These are phyloP conservation scores for Xylaria curta DNA, from an alignment of 495 filamentous ascomycete genomes.

Conservation along the genomic window DNA sequence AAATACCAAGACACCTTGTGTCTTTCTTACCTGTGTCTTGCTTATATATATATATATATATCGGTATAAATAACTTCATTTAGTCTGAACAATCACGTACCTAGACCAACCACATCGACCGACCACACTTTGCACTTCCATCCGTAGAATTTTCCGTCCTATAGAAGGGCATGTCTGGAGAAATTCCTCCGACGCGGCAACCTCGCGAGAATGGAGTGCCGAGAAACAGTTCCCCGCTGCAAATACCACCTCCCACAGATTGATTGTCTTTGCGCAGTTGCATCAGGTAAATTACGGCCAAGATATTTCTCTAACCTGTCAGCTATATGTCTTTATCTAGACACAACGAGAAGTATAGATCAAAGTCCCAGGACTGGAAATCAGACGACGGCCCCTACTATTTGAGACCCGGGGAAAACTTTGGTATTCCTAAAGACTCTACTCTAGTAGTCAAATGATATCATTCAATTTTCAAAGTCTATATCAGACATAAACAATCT, in stretches of 20 bases:
- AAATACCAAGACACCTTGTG: background rate
- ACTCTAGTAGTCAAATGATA: background rate
- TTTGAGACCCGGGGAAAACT: background rate
- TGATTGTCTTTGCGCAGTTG: no score
- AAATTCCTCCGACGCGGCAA: slow-evolving; percentile 12
- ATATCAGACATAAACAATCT: background rate
- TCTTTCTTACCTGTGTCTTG: background rate
- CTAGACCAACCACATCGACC: background rate
- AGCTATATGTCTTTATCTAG: no score
- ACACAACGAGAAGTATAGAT: no score
- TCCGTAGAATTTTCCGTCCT: slow-evolving; percentile 15
- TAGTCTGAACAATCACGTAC: no score
- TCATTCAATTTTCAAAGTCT: background rate
- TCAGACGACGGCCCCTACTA: no score
- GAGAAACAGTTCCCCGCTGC: background rate
- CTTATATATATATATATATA: background rate
- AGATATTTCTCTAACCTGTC: no score
- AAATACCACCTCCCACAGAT: no score
- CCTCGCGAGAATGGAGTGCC: slow-evolving; percentile 12
- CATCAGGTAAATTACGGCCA: no score
- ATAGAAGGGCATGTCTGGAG: background rate
- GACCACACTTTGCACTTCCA: background rate
- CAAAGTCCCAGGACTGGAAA: no score
- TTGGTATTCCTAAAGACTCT: background rate
- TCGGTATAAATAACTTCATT: background rate